phyloP scores from a whole-genome alignment of 106 monocot species.

The Phalaenopsis aphrodite region DNA sequence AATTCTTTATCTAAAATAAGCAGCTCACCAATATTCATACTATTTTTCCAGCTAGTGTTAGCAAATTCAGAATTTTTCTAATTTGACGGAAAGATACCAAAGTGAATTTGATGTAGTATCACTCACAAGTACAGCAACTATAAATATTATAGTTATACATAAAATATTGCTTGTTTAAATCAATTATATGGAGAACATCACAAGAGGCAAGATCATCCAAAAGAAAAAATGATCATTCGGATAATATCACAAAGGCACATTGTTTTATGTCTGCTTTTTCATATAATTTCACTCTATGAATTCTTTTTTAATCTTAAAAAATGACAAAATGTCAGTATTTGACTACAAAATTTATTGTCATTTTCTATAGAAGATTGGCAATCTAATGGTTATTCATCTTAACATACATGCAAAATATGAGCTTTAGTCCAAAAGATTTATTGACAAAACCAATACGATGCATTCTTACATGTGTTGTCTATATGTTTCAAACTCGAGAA shows the following conservation, averaged over 20 bases:
- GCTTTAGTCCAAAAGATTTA: background rate
- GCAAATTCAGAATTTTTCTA: background rate
- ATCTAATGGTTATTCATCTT: background rate
- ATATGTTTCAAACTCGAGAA: background rate
- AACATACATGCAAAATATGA: background rate
- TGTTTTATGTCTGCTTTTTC: background rate
- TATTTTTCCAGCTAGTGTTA: background rate
- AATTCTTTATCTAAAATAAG: conserved; percentile 55
- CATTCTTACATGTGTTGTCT: background rate
- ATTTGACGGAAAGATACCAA: background rate
- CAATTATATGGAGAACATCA: background rate
- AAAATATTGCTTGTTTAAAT: background rate
- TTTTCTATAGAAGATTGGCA: background rate
- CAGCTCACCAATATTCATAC: conserved; percentile 22
- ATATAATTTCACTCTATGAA: background rate
- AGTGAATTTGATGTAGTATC: background rate
- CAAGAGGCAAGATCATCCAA: background rate
- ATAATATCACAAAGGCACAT: background rate
- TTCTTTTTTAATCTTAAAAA: background rate
- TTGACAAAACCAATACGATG: background rate
- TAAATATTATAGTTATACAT: background rate
- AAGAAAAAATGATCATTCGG: background rate
- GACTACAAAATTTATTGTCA: background rate
- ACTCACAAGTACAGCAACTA: background rate
- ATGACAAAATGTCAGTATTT: background rate